Conservation (phyloP, 2,329 filamentous ascomycete genomes). For the Cladorrhinum sp. region DNA sequence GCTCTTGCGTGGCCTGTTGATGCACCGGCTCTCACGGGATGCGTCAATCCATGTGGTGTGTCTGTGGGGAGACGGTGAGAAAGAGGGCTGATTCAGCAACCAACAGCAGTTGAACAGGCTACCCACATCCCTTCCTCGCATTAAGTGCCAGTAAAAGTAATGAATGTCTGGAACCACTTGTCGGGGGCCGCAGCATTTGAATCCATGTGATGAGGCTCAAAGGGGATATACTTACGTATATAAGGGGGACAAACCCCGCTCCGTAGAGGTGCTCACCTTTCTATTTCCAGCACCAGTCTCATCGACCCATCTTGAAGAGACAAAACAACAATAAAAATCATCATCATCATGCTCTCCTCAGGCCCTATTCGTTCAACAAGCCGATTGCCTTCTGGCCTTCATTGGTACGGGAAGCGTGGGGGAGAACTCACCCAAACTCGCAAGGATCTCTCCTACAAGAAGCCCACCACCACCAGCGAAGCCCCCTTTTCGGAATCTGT, state of each 20-base stretch:
- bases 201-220: constrained; percentile 3
- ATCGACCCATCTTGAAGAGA: background rate
- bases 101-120: constrained; percentile 5
- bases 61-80: constrained; percentile 16
- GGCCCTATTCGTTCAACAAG: constrained; percentile 24
- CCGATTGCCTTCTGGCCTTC: constrained; percentile 17
- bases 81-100: constrained; percentile 26
- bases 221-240: background rate
- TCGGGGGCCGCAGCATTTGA: background rate
- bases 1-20: constrained; percentile 3
- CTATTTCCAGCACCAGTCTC: background rate
- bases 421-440: constrained; percentile 18
- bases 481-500: constrained; percentile 12
- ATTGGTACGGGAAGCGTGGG: constrained; percentile 24
- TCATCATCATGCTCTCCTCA: constrained; percentile 18
- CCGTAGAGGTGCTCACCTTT: background rate
- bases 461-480: constrained; percentile 7
- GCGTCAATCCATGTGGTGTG: background rate
- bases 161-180: background rate
- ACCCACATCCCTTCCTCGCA: background rate
- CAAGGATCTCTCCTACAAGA: constrained; percentile 18
- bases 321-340: no score
- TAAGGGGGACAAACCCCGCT: background rate
- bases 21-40: background rate
- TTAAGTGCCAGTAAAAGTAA: background rate